Evolutionary conservation across 108 stramenopile species (phyloP).

Genomic region (Cylindrotheca fusiformis): DNA sequence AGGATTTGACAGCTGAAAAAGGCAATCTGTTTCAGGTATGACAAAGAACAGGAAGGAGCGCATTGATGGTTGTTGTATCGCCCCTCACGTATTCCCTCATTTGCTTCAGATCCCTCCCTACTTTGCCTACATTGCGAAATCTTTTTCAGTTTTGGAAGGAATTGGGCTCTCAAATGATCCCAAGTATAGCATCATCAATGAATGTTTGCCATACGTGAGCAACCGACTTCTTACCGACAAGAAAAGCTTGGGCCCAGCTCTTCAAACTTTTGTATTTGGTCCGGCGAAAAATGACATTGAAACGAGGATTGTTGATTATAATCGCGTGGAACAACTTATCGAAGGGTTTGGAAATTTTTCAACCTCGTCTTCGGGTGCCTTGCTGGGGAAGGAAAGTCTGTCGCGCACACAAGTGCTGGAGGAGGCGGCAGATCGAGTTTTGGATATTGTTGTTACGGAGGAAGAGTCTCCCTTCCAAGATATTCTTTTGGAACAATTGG

Average conservation of each 20-base stretch:
- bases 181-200: conserved; percentile 92
- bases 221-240: conserved; percentile 91
- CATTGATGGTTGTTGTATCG: too few species aligned
- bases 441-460: conserved; percentile 74
- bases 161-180: conserved; percentile 90
- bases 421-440: conserved; percentile 57
- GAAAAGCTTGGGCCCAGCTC: conserved; percentile 79
- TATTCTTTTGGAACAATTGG: conserved; percentile 81
- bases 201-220: conserved; percentile 92
- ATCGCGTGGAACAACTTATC: conserved; percentile 80
- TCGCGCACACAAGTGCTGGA: conserved; percentile 55
- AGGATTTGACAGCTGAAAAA: conserved; percentile 80
- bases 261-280: conserved; percentile 92
- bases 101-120: conserved; percentile 67
- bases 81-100: not conserved
- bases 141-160: conserved; percentile 92
- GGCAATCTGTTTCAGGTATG: conserved; percentile 30
- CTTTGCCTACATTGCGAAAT: conserved; percentile 92
- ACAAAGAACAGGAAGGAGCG: too few species aligned
- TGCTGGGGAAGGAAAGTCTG: conserved; percentile 42
- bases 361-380: conserved; percentile 62
- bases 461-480: conserved; percentile 80
- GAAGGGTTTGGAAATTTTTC: conserved; percentile 79
- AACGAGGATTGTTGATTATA: conserved; percentile 67
- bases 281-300: conserved; percentile 73